These are phyloP conservation scores for Podila minutissima DNA, from an alignment of 192 early-diverging fungal species.

Conservation along the genomic window DNA sequence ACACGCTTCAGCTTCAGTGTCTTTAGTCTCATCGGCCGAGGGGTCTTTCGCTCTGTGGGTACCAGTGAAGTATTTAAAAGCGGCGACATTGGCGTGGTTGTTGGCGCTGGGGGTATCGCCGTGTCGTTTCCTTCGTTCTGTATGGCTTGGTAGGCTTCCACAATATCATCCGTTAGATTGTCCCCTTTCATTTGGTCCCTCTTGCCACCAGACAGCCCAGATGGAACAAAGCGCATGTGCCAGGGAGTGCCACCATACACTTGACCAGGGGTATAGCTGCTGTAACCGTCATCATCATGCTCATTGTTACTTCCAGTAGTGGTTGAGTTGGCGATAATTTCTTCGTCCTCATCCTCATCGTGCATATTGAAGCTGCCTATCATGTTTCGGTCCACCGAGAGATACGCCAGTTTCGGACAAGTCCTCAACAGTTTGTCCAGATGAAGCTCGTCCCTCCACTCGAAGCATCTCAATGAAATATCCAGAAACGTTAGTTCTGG, in stretches of 20 bases:
- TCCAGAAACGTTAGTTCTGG: conserved; percentile 24
- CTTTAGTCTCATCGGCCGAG: neutral
- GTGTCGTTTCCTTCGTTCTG: no score
- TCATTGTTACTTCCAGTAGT: neutral
- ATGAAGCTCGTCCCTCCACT: conserved; percentile 28
- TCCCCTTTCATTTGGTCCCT: neutral
- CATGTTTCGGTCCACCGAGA: conserved; percentile 33
- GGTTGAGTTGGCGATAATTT: neutral
- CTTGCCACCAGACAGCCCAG: neutral
- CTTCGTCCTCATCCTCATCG: conserved; percentile 1
- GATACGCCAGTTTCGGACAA: conserved; percentile 32
- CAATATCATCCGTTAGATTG: neutral
- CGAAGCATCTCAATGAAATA: conserved; percentile 1
- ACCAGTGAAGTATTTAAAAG: neutral
- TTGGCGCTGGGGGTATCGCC: no score
- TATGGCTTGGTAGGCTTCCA: neutral
- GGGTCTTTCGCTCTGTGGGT: neutral
- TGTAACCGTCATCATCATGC: neutral
- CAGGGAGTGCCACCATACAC: neutral
- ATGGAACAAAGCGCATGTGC: neutral
- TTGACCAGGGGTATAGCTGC: neutral
- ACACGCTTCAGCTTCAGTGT: conserved; percentile 16
- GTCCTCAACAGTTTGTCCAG: conserved; percentile 19
- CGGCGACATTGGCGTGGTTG: no score
- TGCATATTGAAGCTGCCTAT: conserved; percentile 11